A percentile compares a stretch with the other conserved stretches of the same genome.
These are phyloP conservation scores for Santalum album DNA, from an alignment of 164 flowering plant species.

Conservation along the genomic window DNA sequence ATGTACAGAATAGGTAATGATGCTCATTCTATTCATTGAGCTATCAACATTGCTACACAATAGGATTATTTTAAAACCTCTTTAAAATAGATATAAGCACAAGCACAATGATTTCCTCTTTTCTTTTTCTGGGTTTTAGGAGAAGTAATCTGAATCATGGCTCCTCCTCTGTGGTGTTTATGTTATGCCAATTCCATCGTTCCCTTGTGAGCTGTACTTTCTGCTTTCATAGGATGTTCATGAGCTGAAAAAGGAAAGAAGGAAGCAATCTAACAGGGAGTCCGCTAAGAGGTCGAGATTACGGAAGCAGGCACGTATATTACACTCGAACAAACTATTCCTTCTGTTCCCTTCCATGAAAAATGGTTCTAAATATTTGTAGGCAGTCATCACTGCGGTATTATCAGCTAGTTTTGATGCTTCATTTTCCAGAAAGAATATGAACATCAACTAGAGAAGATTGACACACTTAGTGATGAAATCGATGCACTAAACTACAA, in stretches of 20 bases:
- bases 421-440: conserved; percentile 4
- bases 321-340: not conserved
- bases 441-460: conserved; percentile 1
- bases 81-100: too few relatives aligned
- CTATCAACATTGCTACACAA: too few relatives aligned
- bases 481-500: not conserved
- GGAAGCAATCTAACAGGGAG: conserved; percentile 5
- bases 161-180: too few relatives aligned
- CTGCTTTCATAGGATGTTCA: not conserved
- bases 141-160: too few relatives aligned
- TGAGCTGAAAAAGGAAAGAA: not conserved
- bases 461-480: conserved; percentile 1
- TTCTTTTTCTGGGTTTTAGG: too few relatives aligned
- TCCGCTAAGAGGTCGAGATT: conserved; percentile 2
- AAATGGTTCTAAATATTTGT: not conserved
- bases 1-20: too few relatives aligned
- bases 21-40: too few relatives aligned
- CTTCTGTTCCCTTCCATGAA: not conserved
- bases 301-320: not conserved
- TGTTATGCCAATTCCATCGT: too few relatives aligned
- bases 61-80: too few relatives aligned
- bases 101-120: too few relatives aligned
- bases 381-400: not conserved
- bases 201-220: not conserved
- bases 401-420: not conserved